Base-by-base conservation (phyloP, 2,329 filamentous ascomycete genomes). In the Botryotinia globosa region DNA sequence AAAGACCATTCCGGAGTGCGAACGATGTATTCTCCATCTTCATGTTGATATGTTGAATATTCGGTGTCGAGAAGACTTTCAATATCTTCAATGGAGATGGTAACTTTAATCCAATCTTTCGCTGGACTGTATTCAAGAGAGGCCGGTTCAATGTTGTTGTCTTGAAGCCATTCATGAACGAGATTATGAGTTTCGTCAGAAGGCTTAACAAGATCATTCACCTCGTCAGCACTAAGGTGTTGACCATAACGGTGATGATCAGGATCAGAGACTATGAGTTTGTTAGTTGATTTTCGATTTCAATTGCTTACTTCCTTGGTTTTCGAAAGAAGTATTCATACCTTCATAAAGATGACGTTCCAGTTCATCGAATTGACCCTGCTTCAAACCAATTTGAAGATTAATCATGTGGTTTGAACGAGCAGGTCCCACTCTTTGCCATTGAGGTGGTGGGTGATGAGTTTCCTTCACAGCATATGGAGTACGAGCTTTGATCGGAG, bases 151-250 rank as follows among this genome's bases (percentile, higher is more conserved):
- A 90, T 83, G 56, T 84, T 87, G 79, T 87, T 84, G 74, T 86
- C 85, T 44, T 78, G 79, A n/a, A 90, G 83, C 87, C 87, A 90
- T 65, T 87, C 84, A 69, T 86, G 84, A 14, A 90, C 85, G 29
- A 85, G 81, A n/a, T 84, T 77, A 14, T 84, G 77, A 0, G 87
- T 85, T 75, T 89, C 83, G 5, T 86, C 82, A 0, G 83, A 81
- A 3, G 88, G 88, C 75, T 83, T 83, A 56, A 89, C 81, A 39
- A 90, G 82, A 66, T 85, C 82, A 65, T 86, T 82, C 29, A 90
- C 85, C 72, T 89, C 84, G 9, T 83, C 80, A 6, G 82, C 81
- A 54, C 81, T 85, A 56, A 89, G 81, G 77, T 89, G 86, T 74
- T 86, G 81, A 68, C 88, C 87, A 76, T 89, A 89, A 54, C 86